phyloP scores from a whole-genome alignment of 202 grass and related monocot species.

The Setaria viridis region DNA sequence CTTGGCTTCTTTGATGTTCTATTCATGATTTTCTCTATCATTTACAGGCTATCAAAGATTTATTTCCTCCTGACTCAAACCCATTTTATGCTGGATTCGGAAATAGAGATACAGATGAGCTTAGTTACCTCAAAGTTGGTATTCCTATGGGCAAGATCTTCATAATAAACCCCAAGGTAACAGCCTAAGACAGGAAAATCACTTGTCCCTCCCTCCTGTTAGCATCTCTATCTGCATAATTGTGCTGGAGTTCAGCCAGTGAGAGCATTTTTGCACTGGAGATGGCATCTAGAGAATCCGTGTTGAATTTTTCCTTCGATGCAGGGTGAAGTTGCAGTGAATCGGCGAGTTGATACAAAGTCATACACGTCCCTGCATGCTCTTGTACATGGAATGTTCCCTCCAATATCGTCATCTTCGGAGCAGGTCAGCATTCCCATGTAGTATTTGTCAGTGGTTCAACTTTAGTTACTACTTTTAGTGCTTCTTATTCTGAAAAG shows the following conservation, averaged over 20 bases:
- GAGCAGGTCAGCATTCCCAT: conserved; percentile 61
- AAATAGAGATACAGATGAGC: conserved; percentile 93
- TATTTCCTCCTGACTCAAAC: conserved; percentile 88
- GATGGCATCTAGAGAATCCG: background rate
- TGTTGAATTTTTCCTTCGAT: background rate
- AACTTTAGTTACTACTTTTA: background rate
- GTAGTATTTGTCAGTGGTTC: background rate
- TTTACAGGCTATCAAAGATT: conserved; percentile 73
- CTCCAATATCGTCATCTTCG: conserved; percentile 60
- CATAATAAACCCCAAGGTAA: conserved; percentile 98
- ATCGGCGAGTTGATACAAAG: conserved; percentile 82
- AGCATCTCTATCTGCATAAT: conserved; percentile 21
- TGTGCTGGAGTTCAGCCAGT: conserved; percentile 18
- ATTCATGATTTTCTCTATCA: conserved; percentile 30
- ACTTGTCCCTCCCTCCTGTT: background rate
- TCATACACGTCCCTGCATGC: conserved; percentile 89
- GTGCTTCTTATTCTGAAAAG: conserved; percentile 37
- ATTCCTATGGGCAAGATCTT: conserved; percentile 98
- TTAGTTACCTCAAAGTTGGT: conserved; percentile 96
- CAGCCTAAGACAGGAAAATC: background rate
- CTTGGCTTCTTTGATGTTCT: conserved; percentile 36
- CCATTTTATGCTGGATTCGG: conserved; percentile 99
- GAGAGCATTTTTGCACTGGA: background rate
- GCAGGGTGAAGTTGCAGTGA: conserved; percentile 91
- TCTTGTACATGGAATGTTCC: conserved; percentile 94